These are phyloP conservation scores for Sphaerobolus stellatus DNA, from an alignment of 1,284 basidiomycete genomes.

Conservation along the genomic window DNA sequence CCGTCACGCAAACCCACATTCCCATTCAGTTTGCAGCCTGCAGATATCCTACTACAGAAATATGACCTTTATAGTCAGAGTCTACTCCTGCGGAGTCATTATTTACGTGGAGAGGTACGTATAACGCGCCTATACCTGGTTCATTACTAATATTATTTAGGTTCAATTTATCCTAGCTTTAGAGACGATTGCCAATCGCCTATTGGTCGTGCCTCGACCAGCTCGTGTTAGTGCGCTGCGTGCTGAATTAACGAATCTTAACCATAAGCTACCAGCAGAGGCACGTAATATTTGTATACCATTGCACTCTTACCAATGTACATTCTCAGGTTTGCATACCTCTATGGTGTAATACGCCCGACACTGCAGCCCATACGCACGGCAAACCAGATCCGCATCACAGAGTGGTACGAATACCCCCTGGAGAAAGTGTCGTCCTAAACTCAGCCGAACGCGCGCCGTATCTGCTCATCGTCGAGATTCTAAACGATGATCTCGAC, in stretches of 20 bases:
- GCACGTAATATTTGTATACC: constrained; percentile 51
- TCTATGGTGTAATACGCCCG: constrained; percentile 87
- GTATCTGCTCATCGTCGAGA: constrained; percentile 91
- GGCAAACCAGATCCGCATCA: constrained; percentile 73
- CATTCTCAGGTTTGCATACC: constrained; percentile 85
- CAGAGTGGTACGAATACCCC: constrained; percentile 94
- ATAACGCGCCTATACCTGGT: constrained; percentile 9
- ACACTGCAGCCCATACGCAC: constrained; percentile 42
- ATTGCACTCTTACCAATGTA: no score
- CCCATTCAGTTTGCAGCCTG: constrained; percentile 43
- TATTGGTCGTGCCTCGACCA: constrained; percentile 90
- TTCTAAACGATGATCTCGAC: constrained; percentile 88
- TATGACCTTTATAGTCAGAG: constrained; percentile 70
- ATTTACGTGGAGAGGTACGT: constrained; percentile 84
- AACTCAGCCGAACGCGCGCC: constrained; percentile 98
- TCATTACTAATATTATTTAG: constrained; percentile 35
- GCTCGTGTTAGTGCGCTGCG: constrained; percentile 93
- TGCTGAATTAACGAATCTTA: constrained; percentile 93
- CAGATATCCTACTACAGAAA: constrained; percentile 56
- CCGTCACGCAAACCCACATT: constrained; percentile 45
- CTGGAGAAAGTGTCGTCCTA: constrained; percentile 95
- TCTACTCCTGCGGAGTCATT: constrained; percentile 82
- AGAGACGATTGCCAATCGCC: constrained; percentile 90
- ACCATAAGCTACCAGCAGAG: constrained; percentile 94
- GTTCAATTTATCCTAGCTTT: constrained; percentile 85